Evolutionary conservation across 345 rosid species (phyloP).

Genomic region (Fremontodendron californicum): DNA sequence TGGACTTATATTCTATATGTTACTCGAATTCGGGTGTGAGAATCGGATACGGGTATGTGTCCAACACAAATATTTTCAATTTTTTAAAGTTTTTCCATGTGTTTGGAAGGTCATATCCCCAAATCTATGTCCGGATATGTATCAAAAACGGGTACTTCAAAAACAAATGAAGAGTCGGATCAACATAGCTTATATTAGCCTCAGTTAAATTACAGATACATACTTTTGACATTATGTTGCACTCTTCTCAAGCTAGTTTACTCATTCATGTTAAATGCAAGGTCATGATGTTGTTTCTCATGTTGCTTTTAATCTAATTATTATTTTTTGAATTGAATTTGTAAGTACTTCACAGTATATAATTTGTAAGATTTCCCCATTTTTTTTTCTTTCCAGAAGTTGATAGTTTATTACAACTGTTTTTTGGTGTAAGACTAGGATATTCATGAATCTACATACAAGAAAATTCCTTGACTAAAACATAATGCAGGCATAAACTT

Average conservation of each 20-base stretch:
- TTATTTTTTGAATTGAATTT: neutral
- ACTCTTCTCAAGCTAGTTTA: neutral
- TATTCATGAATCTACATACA: neutral
- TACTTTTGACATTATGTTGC: neutral
- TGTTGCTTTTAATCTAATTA: neutral
- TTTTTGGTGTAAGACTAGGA: neutral
- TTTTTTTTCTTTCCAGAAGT: neutral
- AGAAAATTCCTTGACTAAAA: conserved; percentile 6
- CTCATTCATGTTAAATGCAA: neutral
- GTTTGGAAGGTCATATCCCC: no score
- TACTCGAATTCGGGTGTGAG: no score
- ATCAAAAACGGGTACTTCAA: no score
- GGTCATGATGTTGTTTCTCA: neutral
- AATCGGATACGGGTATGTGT: no score
- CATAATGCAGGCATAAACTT: conserved; percentile 40
- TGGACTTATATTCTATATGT: no score
- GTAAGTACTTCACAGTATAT: neutral
- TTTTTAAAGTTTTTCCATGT: no score
- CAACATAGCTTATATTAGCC: no score
- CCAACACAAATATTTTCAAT: no score
- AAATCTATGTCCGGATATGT: no score
- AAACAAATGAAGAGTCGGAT: no score
- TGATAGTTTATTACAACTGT: neutral
- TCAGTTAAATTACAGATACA: neutral
- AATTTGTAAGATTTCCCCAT: neutral